Conservation (phyloP, 1,284 basidiomycete genomes). For the Porogramme epimiltina region DNA sequence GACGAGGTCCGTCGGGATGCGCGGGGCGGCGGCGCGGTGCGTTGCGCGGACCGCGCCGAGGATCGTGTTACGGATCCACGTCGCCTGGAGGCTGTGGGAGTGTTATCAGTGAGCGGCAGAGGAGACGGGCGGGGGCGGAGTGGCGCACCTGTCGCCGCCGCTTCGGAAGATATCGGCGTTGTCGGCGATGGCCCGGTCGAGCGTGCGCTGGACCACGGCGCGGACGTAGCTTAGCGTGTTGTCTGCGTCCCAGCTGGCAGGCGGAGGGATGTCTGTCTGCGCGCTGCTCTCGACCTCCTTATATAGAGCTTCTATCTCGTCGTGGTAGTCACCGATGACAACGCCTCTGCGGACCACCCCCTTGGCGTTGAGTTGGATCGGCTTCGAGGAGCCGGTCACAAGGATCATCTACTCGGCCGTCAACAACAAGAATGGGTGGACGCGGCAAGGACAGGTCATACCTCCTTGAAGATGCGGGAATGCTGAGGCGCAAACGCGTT, state of each 20-base stretch:
- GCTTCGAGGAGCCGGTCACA: slow-evolving; percentile 33
- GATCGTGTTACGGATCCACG: slow-evolving; percentile 42
- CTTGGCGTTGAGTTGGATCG: slow-evolving; percentile 40
- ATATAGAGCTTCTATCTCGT: slow-evolving; percentile 39
- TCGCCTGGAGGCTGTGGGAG: slow-evolving; percentile 37
- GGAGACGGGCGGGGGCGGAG: not conserved
- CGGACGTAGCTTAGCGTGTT: slow-evolving; percentile 31
- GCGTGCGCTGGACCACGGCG: slow-evolving; percentile 27
- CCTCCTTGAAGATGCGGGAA: slow-evolving; percentile 42
- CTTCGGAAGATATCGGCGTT: slow-evolving; percentile 41
- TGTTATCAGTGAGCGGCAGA: not conserved
- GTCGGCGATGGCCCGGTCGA: slow-evolving; percentile 27
- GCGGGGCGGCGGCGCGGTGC: slow-evolving; percentile 22
- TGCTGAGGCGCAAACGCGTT: slow-evolving; percentile 44
- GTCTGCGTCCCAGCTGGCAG: slow-evolving; percentile 30
- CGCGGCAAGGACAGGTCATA: not conserved
- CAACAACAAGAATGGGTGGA: not conserved
- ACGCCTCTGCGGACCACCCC: slow-evolving; percentile 33
- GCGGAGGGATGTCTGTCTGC: slow-evolving; percentile 29
- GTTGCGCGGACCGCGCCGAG: slow-evolving; percentile 34
- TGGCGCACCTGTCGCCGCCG: slow-evolving; percentile 45
- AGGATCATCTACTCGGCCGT: slow-evolving; percentile 34
- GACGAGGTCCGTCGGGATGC: slow-evolving; percentile 35
- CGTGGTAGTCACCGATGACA: slow-evolving; percentile 35
- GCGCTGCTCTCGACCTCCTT: slow-evolving; percentile 29